Percentiles rank a stretch among this genome's conserved stretches.
phyloP scores from a whole-genome alignment of 768 basidiomycete species.

The Cystobasidium ongulense region DNA sequence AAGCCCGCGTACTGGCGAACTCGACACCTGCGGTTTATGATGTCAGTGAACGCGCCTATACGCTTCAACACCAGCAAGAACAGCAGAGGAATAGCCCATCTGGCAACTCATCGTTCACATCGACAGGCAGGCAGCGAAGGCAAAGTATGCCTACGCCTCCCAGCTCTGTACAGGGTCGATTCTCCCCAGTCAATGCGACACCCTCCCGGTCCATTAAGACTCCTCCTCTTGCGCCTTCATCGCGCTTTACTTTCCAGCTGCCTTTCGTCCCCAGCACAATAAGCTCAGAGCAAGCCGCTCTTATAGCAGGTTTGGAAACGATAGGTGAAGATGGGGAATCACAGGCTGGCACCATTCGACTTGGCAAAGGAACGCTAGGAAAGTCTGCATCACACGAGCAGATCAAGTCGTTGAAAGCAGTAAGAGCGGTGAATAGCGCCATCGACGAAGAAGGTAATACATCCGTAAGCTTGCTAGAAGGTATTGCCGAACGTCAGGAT shows the following conservation, averaged over 20 bases:
- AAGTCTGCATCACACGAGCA: slow-evolving; percentile 8
- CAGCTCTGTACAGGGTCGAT: neutral
- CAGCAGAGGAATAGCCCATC: neutral
- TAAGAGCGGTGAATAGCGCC: neutral
- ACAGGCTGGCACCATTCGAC: slow-evolving; percentile 39
- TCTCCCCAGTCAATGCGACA: neutral
- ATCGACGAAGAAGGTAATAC: slow-evolving; percentile 30
- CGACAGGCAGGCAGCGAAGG: neutral
- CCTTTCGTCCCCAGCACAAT: neutral
- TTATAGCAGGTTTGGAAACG: slow-evolving; percentile 35
- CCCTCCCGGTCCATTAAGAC: slow-evolving; percentile 1
- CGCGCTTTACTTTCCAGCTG: neutral
- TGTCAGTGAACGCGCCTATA: neutral
- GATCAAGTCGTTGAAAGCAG: neutral
- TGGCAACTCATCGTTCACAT: neutral
- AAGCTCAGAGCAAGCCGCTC: neutral
- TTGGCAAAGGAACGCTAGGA: neutral
- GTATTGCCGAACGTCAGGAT: slow-evolving; percentile 14
- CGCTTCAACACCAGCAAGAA: neutral
- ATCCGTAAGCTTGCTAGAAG: slow-evolving; percentile 11
- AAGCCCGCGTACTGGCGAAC: slow-evolving; percentile 20
- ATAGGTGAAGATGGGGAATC: slow-evolving; percentile 43
- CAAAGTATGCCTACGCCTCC: slow-evolving; percentile 23
- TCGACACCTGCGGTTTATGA: slow-evolving; percentile 4
- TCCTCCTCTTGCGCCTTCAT: slow-evolving; percentile 30